Evolutionary conservation across 768 basidiomycete genomes (phyloP), one percentile per base, ranked within the genome.

Genomic region (Pisolithus albus): DNA sequence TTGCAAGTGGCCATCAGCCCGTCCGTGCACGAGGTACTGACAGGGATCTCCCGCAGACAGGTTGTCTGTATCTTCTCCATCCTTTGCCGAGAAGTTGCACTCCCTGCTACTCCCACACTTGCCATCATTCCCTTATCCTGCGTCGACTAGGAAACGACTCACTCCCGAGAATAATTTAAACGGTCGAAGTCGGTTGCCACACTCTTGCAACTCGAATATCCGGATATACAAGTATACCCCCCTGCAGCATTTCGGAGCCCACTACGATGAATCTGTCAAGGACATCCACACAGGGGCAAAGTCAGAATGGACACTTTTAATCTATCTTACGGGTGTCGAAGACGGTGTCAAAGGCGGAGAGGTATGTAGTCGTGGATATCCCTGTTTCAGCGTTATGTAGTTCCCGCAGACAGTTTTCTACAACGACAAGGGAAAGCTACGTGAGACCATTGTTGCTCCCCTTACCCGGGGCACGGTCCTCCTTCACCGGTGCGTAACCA

Each of bases 291-390:
- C 83, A 7, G 82, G 82, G 4, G 74, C 76, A 1, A 79, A 76
- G 61, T 86, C 83, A 32, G 85, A 88, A 62, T 89, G 88, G 87
- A 90, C 88, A 0, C 64, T 89, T 36, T 65, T 90, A 23, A 73
- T 89, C 23, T 89, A 89, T 61, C 64, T 90, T 32, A 82, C 83
- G 5, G 88, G 88, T 1, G 63, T 62, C 5, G 83, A 88, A 59
- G 86, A 88, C 60, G 86, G 84, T 16, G 80, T 89, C 2, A 73
- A 81, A 59, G 86, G 86, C 30, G 85, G 86, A 6, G 80, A 87
- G 70, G 81, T 81, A 61, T 39, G 65, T 55, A 15, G 9, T 46
- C 7, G 16, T 26, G 41, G 16, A 30, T 18, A 49, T 15, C 48
- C 15, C 24, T 24, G 42, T 28, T 13, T n/a, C 42, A 49, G 21